Evolutionary conservation across 495 filamentous ascomycete genomes (phyloP).

Genomic region (Physcia stellaris): DNA sequence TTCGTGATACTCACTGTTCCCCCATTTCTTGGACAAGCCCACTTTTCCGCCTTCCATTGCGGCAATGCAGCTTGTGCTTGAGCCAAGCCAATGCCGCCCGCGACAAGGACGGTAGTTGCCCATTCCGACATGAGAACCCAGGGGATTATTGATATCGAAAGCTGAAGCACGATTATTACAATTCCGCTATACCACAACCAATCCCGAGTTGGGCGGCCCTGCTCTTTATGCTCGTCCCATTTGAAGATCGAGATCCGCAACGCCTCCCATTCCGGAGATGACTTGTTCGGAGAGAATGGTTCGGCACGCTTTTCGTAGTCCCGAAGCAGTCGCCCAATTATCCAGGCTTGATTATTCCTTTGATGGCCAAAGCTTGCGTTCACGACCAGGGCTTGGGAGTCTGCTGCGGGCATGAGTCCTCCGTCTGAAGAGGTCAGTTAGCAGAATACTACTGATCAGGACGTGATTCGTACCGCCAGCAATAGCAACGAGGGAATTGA

Average conservation of each 20-base stretch:
- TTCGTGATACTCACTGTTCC: slow-evolving; percentile 25
- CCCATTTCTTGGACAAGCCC: slow-evolving; percentile 21
- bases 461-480: slow-evolving; percentile 34
- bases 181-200: slow-evolving; percentile 24
- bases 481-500: slow-evolving; percentile 24
- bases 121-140: slow-evolving; percentile 27
- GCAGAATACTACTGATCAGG: no score
- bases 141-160: slow-evolving; percentile 33
- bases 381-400: slow-evolving; percentile 25
- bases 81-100: slow-evolving; percentile 24
- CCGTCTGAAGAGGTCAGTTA: no score
- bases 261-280: not conserved
- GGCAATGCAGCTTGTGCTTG: slow-evolving; percentile 22
- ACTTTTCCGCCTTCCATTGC: slow-evolving; percentile 40
- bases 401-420: slow-evolving; percentile 28
- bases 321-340: slow-evolving; percentile 34
- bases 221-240: not conserved
- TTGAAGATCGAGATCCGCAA: slow-evolving; percentile 15
- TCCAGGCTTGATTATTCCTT: slow-evolving; percentile 32
- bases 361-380: slow-evolving; percentile 28
- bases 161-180: slow-evolving; percentile 25
- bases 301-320: slow-evolving; percentile 23
- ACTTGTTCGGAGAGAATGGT: not conserved
- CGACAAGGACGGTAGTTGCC: slow-evolving; percentile 30
- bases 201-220: slow-evolving; percentile 14